phyloP scores from a whole-genome alignment of 1,139 yeast species.

The Lodderomyces jiufengensis region DNA sequence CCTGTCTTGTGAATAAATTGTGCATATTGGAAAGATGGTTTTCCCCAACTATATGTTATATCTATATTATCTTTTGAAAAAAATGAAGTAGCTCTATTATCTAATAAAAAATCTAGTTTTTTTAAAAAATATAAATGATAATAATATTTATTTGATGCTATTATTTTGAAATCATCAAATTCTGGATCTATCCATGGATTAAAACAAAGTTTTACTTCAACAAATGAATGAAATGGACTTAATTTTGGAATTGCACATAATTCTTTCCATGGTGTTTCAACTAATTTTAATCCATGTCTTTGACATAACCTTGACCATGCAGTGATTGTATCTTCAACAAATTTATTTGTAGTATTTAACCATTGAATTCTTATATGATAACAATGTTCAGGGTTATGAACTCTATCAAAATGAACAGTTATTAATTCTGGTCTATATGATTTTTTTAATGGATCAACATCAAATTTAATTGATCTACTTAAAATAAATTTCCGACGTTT shows the following conservation, averaged over 20 bases:
- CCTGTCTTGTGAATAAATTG: slow-evolving; percentile 92
- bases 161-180: slow-evolving; percentile 46
- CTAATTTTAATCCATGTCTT: slow-evolving; percentile 77
- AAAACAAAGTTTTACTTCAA: slow-evolving; percentile 58
- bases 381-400: slow-evolving; percentile 93
- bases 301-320: slow-evolving; percentile 83
- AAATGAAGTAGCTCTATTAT: slow-evolving; percentile 70
- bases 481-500: slow-evolving; percentile 34
- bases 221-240: slow-evolving; percentile 88
- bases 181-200: slow-evolving; percentile 67
- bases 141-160: slow-evolving; percentile 50
- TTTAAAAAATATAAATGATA: slow-evolving; percentile 65
- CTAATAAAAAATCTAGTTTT: slow-evolving; percentile 71
- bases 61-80: slow-evolving; percentile 52
- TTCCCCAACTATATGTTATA: slow-evolving; percentile 87
- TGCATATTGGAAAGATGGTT: slow-evolving; percentile 73
- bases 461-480: slow-evolving; percentile 61
- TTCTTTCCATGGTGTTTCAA: slow-evolving; percentile 93
- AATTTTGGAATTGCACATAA: slow-evolving; percentile 68
- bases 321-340: slow-evolving; percentile 83
- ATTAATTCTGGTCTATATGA: slow-evolving; percentile 78
- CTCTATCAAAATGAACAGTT: slow-evolving; percentile 84
- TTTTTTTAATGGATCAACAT: slow-evolving; percentile 69
- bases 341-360: slow-evolving; percentile 84
- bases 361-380: slow-evolving; percentile 90